Conservation (phyloP, 2,329 filamentous ascomycete genomes). For the Talaromyces sp. region DNA sequence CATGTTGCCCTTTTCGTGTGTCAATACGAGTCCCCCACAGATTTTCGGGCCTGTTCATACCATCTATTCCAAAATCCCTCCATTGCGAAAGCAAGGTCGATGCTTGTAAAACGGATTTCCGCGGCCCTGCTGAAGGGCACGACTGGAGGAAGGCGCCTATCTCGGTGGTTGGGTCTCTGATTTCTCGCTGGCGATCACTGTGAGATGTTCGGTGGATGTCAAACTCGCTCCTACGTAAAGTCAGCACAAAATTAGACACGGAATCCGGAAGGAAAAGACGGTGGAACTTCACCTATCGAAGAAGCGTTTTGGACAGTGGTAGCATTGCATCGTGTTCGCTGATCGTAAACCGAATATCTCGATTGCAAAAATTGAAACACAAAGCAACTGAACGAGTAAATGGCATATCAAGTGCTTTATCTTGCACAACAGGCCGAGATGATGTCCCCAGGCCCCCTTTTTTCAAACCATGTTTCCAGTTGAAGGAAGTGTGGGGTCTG, state of each 20-base stretch:
- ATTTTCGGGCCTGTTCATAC: not conserved
- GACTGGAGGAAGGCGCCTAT: constrained; percentile 11
- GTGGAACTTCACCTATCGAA: constrained; percentile 10
- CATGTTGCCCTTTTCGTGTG: not conserved
- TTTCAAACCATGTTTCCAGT: not conserved
- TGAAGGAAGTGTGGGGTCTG: not conserved
- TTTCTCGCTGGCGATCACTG: constrained; percentile 11
- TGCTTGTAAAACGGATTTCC: constrained; percentile 8
- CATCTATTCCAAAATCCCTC: constrained; percentile 1
- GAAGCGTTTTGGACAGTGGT: constrained; percentile 14
- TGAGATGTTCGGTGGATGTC: constrained; percentile 10
- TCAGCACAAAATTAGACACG: not conserved
- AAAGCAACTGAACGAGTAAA: not conserved
- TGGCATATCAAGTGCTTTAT: not conserved
- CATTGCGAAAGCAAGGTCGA: constrained; percentile 11
- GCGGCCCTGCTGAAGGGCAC: constrained; percentile 3
- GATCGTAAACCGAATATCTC: not conserved
- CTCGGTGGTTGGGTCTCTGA: constrained; percentile 3
- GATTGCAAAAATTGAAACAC: not conserved
- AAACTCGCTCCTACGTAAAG: constrained; percentile 10
- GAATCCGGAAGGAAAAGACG: not conserved
- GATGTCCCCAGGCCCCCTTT: not conserved
- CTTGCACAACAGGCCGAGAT: not conserved
- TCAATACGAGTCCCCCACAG: not conserved
- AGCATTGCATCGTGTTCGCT: constrained; percentile 12